Percentiles rank a stretch among this genome's conserved stretches.
These are phyloP conservation scores for Circinella minor DNA, from an alignment of 371 early-diverging fungal genomes.

Conservation along the genomic window DNA sequence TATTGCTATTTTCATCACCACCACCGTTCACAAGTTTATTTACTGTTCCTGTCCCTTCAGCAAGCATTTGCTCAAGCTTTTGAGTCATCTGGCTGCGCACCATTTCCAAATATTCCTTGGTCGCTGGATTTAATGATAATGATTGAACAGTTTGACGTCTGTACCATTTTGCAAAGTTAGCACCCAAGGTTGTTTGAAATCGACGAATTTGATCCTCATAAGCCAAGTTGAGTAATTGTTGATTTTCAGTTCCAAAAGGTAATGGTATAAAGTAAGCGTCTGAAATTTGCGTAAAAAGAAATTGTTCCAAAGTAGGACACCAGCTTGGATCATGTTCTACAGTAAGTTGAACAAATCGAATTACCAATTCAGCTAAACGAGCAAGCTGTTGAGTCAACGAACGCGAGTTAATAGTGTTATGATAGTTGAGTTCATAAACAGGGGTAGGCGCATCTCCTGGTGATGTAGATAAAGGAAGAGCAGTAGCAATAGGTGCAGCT, in stretches of 20 bases:
- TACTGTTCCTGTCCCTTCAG: neutral
- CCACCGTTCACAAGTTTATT: neutral
- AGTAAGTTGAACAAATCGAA: constrained; percentile 31
- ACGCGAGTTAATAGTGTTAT: constrained; percentile 31
- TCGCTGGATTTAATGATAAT: constrained; percentile 49
- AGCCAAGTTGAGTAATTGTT: constrained; percentile 49
- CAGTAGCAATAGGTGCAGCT: too few species aligned
- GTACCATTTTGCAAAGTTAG: constrained; percentile 57
- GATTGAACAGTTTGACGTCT: constrained; percentile 56
- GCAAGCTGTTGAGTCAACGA: constrained; percentile 45
- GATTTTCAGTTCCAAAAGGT: constrained; percentile 58
- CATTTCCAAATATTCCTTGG: constrained; percentile 46
- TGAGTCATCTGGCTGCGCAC: constrained; percentile 37
- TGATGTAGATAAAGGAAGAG: neutral
- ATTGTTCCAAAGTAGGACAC: constrained; percentile 33
- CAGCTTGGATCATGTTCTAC: constrained; percentile 2
- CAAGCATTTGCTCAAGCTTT: constrained; percentile 1
- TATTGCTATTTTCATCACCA: neutral
- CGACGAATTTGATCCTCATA: constrained; percentile 53
- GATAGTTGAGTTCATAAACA: neutral
- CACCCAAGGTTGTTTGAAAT: constrained; percentile 50
- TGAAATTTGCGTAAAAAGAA: constrained; percentile 37
- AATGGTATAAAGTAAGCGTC: constrained; percentile 39
- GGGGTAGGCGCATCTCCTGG: neutral
- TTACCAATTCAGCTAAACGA: constrained; percentile 37